Percentiles rank a stretch among this genome's conserved stretches.
phyloP scores from a whole-genome alignment of 1,139 yeast species.

The Arxiozyma heterogenica region DNA sequence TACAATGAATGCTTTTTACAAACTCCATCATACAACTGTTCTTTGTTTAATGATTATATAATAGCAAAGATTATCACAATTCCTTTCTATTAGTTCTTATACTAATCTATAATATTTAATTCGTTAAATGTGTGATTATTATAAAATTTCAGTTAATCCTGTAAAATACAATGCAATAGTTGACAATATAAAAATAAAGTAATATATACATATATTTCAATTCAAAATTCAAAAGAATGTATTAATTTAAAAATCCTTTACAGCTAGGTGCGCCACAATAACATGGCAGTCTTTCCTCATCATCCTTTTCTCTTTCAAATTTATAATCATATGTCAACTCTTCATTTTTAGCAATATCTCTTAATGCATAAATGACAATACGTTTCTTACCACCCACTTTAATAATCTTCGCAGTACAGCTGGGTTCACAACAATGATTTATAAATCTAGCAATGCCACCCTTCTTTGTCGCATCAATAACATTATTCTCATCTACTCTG shows the following conservation, averaged over 20 bases:
- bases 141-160: neutral
- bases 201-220: neutral
- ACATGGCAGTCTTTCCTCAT: slow-evolving; percentile 83
- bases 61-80: no score
- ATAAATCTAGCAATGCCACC: slow-evolving; percentile 96
- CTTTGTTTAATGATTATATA: neutral
- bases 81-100: neutral
- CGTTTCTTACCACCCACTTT: slow-evolving; percentile 90
- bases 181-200: no score
- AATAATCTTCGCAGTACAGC: slow-evolving; percentile 93
- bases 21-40: neutral
- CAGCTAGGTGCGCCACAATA: slow-evolving; percentile 92
- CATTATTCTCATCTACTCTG: slow-evolving; percentile 87
- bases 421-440: slow-evolving; percentile 95
- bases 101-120: no score
- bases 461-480: slow-evolving; percentile 92
- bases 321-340: slow-evolving; percentile 93
- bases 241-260: slow-evolving; percentile 76
- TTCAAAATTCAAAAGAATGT: no score
- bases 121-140: neutral
- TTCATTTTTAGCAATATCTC: slow-evolving; percentile 83
- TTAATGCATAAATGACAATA: slow-evolving; percentile 86
- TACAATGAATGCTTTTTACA: no score
- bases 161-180: neutral
- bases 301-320: slow-evolving; percentile 85